Conservation (phyloP, 768 basidiomycete species). For the Pulveroboletus sp. region DNA sequence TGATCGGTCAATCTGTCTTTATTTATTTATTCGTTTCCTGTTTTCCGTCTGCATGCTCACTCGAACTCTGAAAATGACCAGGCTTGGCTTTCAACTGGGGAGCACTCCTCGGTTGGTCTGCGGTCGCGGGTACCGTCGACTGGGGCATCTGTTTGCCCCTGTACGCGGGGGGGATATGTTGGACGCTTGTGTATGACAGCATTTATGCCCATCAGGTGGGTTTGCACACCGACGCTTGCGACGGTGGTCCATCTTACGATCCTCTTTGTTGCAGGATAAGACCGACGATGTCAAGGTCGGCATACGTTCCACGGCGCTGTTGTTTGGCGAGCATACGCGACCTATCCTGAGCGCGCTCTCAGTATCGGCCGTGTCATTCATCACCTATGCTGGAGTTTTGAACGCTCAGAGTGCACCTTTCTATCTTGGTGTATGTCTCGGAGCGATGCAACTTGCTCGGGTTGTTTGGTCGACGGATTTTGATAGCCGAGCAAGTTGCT, state of each 20-base stretch:
- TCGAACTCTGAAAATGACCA: conserved; percentile 23
- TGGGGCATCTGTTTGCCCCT: conserved; percentile 84
- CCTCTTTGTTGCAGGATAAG: conserved; percentile 66
- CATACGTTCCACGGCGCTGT: conserved; percentile 90
- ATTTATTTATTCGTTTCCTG: too few species aligned
- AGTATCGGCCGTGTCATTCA: conserved; percentile 61
- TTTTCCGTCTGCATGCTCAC: too few species aligned
- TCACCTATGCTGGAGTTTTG: conserved; percentile 75
- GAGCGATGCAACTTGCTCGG: conserved; percentile 71
- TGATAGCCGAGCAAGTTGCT: conserved; percentile 72
- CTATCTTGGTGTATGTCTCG: conserved; percentile 71
- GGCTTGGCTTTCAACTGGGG: conserved; percentile 99
- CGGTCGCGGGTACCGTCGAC: conserved; percentile 74
- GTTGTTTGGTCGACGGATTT: conserved; percentile 75
- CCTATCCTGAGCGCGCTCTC: conserved; percentile 75
- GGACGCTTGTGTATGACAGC: conserved; percentile 96
- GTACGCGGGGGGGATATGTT: conserved; percentile 84
- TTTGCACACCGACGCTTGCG: neutral
- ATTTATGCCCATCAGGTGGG: conserved; percentile 95
- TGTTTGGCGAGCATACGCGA: conserved; percentile 77
- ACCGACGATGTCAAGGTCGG: conserved; percentile 80
- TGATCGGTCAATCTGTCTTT: neutral
- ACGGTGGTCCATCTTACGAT: neutral
- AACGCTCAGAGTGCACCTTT: conserved; percentile 76
- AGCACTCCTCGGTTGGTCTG: conserved; percentile 92